A percentile compares a stretch with the other conserved stretches of the same genome.
Conservation (phyloP, 306 rosid species). For the Luffa acutangula region DNA sequence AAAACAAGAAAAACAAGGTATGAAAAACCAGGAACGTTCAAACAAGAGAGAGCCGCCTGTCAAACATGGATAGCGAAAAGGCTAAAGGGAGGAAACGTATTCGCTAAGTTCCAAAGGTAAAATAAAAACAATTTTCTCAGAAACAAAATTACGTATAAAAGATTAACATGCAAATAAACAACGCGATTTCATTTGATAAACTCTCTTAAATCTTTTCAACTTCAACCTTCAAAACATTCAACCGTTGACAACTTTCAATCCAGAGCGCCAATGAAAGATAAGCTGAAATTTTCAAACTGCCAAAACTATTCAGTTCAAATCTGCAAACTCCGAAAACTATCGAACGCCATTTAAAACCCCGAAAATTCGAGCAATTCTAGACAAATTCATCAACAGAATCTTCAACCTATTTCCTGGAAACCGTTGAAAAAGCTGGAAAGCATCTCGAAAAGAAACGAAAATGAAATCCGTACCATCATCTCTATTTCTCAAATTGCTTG, state of each 20-base stretch:
- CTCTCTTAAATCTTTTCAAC: neutral
- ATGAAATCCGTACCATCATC: neutral
- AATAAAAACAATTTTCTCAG: neutral
- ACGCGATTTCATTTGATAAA: neutral
- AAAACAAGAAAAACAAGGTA: neutral
- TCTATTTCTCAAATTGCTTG: neutral
- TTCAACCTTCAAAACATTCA: neutral
- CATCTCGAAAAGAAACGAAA: neutral
- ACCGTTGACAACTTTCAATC: neutral
- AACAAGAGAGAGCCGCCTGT: neutral
- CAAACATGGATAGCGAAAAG: neutral
- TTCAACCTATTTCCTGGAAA: neutral
- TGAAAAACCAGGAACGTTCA: conserved; percentile 1
- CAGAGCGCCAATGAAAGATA: neutral
- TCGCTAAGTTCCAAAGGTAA: neutral
- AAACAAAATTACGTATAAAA: neutral
- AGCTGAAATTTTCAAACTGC: neutral
- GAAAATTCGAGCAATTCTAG: neutral
- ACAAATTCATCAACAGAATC: neutral
- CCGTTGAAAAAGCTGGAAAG: neutral
- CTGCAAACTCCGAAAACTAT: neutral
- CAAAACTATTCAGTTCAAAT: neutral
- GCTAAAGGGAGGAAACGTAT: neutral
- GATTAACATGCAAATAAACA: neutral
- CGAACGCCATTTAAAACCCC: neutral